Percentiles rank a stretch among this genome's conserved stretches.
These are phyloP conservation scores for Acacia crassicarpa DNA, from an alignment of 306 rosid genomes.

Conservation along the genomic window DNA sequence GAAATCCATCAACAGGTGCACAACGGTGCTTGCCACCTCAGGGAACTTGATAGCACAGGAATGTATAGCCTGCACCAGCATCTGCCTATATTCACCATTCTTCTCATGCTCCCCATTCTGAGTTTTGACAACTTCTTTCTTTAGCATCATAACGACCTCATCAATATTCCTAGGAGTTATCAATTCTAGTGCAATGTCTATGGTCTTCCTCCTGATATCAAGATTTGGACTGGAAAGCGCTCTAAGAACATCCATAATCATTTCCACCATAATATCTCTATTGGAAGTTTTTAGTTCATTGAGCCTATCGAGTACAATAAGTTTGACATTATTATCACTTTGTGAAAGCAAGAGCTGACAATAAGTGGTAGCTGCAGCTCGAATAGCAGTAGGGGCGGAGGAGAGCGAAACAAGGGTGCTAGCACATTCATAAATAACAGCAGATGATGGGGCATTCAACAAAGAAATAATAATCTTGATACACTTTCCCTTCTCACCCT, in stretches of 20 bases:
- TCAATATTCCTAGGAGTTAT: constrained; percentile 77
- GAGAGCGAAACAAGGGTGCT: constrained; percentile 84
- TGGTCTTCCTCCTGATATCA: constrained; percentile 88
- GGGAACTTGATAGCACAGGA: constrained; percentile 97
- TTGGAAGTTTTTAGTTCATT: constrained; percentile 71
- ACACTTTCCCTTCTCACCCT: constrained; percentile 80
- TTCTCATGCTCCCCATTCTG: constrained; percentile 51
- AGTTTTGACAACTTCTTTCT: constrained; percentile 93
- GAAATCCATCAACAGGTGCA: constrained; percentile 96
- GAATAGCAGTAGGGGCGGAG: constrained; percentile 88
- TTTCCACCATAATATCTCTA: constrained; percentile 86
- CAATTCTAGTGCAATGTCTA: constrained; percentile 86
- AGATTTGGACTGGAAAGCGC: constrained; percentile 81
- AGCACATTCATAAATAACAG: constrained; percentile 91
- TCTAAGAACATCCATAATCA: constrained; percentile 92
- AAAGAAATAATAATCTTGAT: constrained; percentile 77
- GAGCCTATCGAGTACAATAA: constrained; percentile 86
- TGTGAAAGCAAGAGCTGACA: constrained; percentile 82
- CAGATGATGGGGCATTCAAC: constrained; percentile 69
- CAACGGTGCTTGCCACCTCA: constrained; percentile 93
- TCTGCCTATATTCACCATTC: constrained; percentile 95
- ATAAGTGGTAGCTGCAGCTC: constrained; percentile 84
- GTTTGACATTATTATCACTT: constrained; percentile 93
- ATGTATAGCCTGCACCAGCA: constrained; percentile 92
- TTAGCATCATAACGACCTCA: constrained; percentile 89